phyloP scores from a whole-genome alignment of 805 yeast genomes.

The Starmera caribaea region DNA sequence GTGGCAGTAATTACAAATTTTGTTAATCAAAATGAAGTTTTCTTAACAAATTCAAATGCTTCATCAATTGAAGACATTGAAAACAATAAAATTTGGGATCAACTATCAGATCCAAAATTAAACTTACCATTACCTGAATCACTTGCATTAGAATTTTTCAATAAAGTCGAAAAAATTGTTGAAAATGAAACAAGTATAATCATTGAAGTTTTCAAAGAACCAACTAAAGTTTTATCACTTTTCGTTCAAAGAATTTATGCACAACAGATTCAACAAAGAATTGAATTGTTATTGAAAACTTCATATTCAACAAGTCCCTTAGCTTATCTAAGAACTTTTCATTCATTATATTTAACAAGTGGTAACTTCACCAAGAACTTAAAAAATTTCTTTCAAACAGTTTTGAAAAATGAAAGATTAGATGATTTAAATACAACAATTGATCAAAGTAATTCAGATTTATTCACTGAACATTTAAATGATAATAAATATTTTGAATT shows the following conservation, averaged over 20 bases:
- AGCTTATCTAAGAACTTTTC: conserved; percentile 69
- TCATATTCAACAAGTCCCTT: conserved; percentile 56
- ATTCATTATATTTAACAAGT: conserved; percentile 50
- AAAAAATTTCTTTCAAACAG: conserved; percentile 41
- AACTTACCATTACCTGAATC: conserved; percentile 40
- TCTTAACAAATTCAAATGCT: conserved; percentile 29
- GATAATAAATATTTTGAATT: conserved; percentile 60
- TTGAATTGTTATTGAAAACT: conserved; percentile 48
- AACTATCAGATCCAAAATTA: conserved; percentile 48
- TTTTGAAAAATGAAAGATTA: conserved; percentile 32
- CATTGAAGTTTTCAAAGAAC: conserved; percentile 61
- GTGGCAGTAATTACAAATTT: conserved; percentile 72
- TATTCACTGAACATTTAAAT: conserved; percentile 59
- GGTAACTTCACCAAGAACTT: conserved; percentile 55
- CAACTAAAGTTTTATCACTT: conserved; percentile 52
- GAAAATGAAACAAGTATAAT: conserved; percentile 68
- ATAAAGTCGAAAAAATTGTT: conserved; percentile 48
- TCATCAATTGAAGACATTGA: conserved; percentile 20
- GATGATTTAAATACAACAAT: conserved; percentile 38
- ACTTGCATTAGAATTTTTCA: conserved; percentile 41
- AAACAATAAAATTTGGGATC: conserved; percentile 46
- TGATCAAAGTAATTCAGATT: conserved; percentile 64
- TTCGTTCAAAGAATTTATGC: conserved; percentile 72
- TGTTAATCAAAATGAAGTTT: conserved; percentile 69
- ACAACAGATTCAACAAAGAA: conserved; percentile 51